Conservation (phyloP, 2,329 filamentous ascomycete species). For the Dactylellina cionopaga region DNA sequence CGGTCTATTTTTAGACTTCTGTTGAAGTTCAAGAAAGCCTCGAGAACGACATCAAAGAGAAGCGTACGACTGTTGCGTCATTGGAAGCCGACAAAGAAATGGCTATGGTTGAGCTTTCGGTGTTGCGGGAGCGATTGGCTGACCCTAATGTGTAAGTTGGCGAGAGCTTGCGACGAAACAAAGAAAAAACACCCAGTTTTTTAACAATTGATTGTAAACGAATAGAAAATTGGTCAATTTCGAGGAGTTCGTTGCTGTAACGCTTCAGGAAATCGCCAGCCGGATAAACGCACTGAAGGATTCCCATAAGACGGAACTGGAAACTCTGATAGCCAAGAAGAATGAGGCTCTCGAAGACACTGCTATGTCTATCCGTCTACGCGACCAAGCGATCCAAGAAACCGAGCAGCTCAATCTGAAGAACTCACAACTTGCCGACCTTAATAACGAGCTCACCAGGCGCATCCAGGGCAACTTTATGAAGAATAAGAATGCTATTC, state of each 20-base stretch:
- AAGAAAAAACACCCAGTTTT: background rate
- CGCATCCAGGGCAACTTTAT: slow-evolving; percentile 95
- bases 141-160: slow-evolving; percentile 56
- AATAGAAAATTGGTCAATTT: slow-evolving; percentile 81
- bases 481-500: slow-evolving; percentile 71
- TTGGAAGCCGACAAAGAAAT: slow-evolving; percentile 55
- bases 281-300: slow-evolving; percentile 78
- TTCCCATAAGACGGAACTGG: slow-evolving; percentile 77
- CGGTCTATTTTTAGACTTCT: slow-evolving; percentile 60
- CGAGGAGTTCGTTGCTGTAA: slow-evolving; percentile 72
- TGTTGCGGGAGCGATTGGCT: slow-evolving; percentile 52
- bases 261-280: slow-evolving; percentile 71
- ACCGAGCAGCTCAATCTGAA: slow-evolving; percentile 94
- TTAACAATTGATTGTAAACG: slow-evolving; percentile 68
- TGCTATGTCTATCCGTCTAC: slow-evolving; percentile 80
- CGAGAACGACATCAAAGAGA: slow-evolving; percentile 87
- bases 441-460: slow-evolving; percentile 95
- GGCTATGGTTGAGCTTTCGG: slow-evolving; percentile 47
- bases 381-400: slow-evolving; percentile 91
- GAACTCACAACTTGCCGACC: slow-evolving; percentile 90
- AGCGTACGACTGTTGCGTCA: slow-evolving; percentile 82
- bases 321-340: slow-evolving; percentile 88
- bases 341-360: slow-evolving; percentile 87
- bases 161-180: background rate
- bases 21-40: slow-evolving; percentile 68